Conservation (phyloP, 495 filamentous ascomycete genomes). For the Penicillium maclennaniae region DNA sequence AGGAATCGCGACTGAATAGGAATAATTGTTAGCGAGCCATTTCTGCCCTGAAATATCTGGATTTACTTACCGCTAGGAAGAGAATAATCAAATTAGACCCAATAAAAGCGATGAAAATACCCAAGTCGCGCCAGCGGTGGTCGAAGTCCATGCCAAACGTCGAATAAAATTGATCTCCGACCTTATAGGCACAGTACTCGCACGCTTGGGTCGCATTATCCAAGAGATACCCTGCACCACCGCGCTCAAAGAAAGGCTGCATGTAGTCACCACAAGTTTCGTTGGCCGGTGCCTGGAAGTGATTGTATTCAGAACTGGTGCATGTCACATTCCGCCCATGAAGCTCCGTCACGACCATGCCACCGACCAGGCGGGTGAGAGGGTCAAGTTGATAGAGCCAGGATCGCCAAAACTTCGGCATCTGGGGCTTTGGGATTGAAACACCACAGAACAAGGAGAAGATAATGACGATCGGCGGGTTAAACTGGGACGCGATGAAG, state of each 20-base stretch:
- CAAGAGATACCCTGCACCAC: conserved; percentile 63
- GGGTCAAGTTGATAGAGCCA: conserved; percentile 85
- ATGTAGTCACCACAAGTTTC: conserved; percentile 71
- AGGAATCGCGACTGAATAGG: conserved; percentile 53
- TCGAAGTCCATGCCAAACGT: conserved; percentile 60
- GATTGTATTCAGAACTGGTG: conserved; percentile 50
- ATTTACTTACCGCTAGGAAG: conserved; percentile 50
- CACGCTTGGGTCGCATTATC: conserved; percentile 58
- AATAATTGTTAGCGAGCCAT: conserved; percentile 16
- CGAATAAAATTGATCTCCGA: conserved; percentile 74
- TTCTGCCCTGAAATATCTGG: not conserved
- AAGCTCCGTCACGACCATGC: conserved; percentile 72
- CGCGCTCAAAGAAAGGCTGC: conserved; percentile 58
- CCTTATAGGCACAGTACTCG: conserved; percentile 71
- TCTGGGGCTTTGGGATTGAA: conserved; percentile 67
- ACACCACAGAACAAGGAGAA: conserved; percentile 84
- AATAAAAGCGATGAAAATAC: conserved; percentile 69
- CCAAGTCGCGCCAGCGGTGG: conserved; percentile 73
- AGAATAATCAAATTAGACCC: conserved; percentile 74
- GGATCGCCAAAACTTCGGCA: conserved; percentile 71
- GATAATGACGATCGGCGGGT: conserved; percentile 75
- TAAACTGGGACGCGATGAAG: conserved; percentile 68
- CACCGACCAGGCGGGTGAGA: conserved; percentile 77
- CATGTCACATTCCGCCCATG: conserved; percentile 62
- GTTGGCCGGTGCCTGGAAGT: conserved; percentile 56